A percentile compares a stretch with the other conserved stretches of the same genome.
These are phyloP conservation scores for Dioscorea alata DNA, from an alignment of 106 monocot species.

Conservation along the genomic window DNA sequence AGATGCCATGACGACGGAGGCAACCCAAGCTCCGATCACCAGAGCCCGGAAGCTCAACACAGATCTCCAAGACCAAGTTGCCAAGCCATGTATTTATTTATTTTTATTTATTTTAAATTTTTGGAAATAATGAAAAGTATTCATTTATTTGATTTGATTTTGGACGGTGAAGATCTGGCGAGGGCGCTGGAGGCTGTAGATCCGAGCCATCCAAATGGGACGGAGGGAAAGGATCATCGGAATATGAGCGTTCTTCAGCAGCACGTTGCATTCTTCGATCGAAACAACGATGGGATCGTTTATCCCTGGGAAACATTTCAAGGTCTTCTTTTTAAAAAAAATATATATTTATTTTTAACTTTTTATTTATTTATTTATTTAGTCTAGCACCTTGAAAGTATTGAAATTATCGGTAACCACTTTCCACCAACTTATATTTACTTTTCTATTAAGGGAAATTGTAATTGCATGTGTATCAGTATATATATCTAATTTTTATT, in stretches of 20 bases:
- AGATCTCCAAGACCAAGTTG: slow-evolving; percentile 23
- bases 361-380: background rate
- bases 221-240: background rate
- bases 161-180: slow-evolving; percentile 6
- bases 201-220: slow-evolving; percentile 18
- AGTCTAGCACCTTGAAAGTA: too few species aligned
- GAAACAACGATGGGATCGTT: slow-evolving; percentile 75
- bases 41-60: slow-evolving; percentile 38
- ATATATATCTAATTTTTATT: too few species aligned
- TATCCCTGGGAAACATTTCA: slow-evolving; percentile 55
- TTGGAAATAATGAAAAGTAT: too few species aligned
- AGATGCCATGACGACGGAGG: slow-evolving; percentile 5
- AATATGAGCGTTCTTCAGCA: slow-evolving; percentile 47
- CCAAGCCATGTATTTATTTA: slow-evolving; percentile 28
- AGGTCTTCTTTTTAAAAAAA: slow-evolving; percentile 29
- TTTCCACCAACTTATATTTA: too few species aligned
- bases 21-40: slow-evolving; percentile 28
- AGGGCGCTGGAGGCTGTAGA: slow-evolving; percentile 6
- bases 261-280: slow-evolving; percentile 72
- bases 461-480: too few species aligned
- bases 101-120: background rate
- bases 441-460: too few species aligned
- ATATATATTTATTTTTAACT: background rate
- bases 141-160: background rate
- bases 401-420: too few species aligned